Base-by-base conservation (phyloP, 2,329 filamentous ascomycete species). In the Fonsecaea monophora region DNA sequence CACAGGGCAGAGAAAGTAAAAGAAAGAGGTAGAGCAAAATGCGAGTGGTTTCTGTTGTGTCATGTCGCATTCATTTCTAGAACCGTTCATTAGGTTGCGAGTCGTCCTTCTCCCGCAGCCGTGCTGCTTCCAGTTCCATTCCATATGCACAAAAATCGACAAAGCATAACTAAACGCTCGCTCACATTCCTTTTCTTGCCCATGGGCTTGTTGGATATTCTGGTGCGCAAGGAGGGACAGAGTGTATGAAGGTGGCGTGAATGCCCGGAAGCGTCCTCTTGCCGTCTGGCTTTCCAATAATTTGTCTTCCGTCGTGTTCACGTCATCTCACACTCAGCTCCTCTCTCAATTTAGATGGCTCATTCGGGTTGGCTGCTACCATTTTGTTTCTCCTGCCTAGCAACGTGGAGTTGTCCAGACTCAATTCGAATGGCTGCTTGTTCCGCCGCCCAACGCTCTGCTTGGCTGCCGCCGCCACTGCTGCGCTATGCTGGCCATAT, bases 381-480 rank as follows among this genome's bases (percentile, higher is more conserved):
- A 64, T 62, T 56, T 74, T 74, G 53, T 73, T 72, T 59, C 88
- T 82, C 73, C 94, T 87, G 37, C 94, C 94, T 4, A 99, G 82
- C 60, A 99, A 80, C 1, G 94, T 98, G 0, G 95, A 92, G 64
- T 95, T 95, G 71, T 96, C 92, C 42, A 99, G 82, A 75, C 89
- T 97, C 55, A 99, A 85, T 79, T 99, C 95, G 72, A 99, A 99
- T 0, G 91, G 89, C 37, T 92, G 93, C 78, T 90, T 91, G 72
- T 91, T 88, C 69, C 87, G 85, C 37, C 86, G 83, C 53, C 89
- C 87, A 48, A 95, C 92, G 75, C 92, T 92, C 74, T 92, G 89
- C 73, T 90, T 90, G 3, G 92, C 94, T 0, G 94, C 93, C 0
- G 91, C 90, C 0, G 94, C 92, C 0, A 97, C 91, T 0, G 90